These are phyloP conservation scores for Ceratocystis alfenasii DNA, from an alignment of 2,329 filamentous ascomycete genomes.

Conservation along the genomic window DNA sequence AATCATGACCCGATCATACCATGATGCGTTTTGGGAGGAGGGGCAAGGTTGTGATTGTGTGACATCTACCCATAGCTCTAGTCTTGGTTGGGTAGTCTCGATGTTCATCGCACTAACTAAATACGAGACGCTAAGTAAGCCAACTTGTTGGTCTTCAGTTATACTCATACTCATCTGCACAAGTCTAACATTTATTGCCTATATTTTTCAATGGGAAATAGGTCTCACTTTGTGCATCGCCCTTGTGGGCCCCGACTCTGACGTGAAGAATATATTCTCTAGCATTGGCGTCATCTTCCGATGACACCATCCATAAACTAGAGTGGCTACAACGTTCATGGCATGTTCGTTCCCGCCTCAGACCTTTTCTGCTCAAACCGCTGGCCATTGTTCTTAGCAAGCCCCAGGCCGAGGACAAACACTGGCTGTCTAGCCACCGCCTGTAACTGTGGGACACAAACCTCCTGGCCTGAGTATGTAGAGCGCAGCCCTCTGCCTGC, in stretches of 20 bases:
- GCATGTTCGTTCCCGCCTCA: slow-evolving; percentile 46
- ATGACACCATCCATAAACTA: slow-evolving; percentile 53
- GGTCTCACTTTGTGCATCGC: slow-evolving; percentile 33
- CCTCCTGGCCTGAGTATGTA: slow-evolving; percentile 43
- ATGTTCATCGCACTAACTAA: background rate
- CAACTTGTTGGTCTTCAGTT: background rate
- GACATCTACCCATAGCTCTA: background rate
- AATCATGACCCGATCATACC: background rate
- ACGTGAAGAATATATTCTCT: slow-evolving; percentile 49
- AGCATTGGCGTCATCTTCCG: slow-evolving; percentile 53
- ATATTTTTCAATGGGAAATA: slow-evolving; percentile 30
- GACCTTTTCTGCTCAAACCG: slow-evolving; percentile 37
- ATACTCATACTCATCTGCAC: background rate
- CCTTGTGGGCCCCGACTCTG: slow-evolving; percentile 29
- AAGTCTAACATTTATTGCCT: background rate
- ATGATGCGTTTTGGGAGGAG: slow-evolving; percentile 3
- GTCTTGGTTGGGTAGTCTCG: slow-evolving; percentile 11
- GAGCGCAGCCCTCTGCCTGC: slow-evolving; percentile 36
- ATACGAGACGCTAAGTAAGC: background rate
- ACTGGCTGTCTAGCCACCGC: slow-evolving; percentile 57
- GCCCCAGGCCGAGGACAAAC: slow-evolving; percentile 40
- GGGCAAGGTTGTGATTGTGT: slow-evolving; percentile 10
- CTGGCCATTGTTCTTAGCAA: slow-evolving; percentile 37
- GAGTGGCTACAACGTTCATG: slow-evolving; percentile 50
- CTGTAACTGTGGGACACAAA: slow-evolving; percentile 39